phyloP scores from a whole-genome alignment of 805 yeast species.

The Candida germanica region DNA sequence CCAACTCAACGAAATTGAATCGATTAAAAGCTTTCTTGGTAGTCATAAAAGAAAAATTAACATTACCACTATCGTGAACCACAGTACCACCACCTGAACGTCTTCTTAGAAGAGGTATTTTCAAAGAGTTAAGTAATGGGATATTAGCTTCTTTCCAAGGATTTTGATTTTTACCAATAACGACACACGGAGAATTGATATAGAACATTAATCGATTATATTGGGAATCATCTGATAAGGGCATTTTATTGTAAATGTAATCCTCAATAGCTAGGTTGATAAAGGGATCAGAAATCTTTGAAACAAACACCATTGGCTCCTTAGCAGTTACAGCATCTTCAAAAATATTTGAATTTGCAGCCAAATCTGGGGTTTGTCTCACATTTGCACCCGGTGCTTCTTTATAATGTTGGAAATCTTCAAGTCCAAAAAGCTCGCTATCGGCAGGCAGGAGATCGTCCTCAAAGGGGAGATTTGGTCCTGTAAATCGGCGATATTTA shows the following conservation, averaged over 20 bases:
- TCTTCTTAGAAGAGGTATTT: conserved; percentile 71
- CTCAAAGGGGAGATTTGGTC: conserved; percentile 38
- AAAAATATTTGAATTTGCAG: conserved; percentile 8
- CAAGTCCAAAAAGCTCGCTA: conserved; percentile 34
- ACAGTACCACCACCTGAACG: conserved; percentile 96
- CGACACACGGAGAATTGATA: conserved; percentile 80
- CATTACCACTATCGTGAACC: conserved; percentile 88
- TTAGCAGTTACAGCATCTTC: conserved; percentile 13
- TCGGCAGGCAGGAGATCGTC: conserved; percentile 35
- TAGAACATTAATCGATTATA: conserved; percentile 63
- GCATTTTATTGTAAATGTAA: conserved; percentile 65
- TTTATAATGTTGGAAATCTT: conserved; percentile 37
- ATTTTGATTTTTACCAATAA: conserved; percentile 92
- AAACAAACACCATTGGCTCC: conserved; percentile 54
- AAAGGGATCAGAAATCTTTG: conserved; percentile 63
- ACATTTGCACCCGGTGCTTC: conserved; percentile 24
- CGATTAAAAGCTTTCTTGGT: conserved; percentile 64
- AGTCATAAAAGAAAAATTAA: conserved; percentile 79
- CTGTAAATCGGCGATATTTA: background rate
- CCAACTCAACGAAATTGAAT: conserved; percentile 46
- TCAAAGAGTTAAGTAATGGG: conserved; percentile 44
- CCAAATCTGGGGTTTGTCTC: conserved; percentile 9
- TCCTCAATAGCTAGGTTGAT: conserved; percentile 81
- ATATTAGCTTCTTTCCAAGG: conserved; percentile 86
- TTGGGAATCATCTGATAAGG: conserved; percentile 25